phyloP scores from a whole-genome alignment of 2,329 filamentous ascomycete species.

The Volutella citrinella region DNA sequence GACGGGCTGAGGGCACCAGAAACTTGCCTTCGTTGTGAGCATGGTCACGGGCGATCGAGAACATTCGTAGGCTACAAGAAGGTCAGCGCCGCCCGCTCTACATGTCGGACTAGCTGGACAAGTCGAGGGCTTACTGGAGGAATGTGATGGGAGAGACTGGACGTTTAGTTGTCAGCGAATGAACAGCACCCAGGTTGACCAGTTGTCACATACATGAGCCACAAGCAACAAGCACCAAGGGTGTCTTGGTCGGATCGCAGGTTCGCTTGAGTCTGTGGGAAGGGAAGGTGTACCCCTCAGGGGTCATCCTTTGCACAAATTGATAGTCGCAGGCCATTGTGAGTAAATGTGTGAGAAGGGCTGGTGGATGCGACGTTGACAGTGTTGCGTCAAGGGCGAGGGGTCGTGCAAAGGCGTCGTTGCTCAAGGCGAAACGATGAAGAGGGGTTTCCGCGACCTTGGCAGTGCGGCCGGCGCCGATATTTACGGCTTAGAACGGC shows the following conservation, averaged over 20 bases:
- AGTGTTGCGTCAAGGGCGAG: no score
- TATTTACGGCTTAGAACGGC: not conserved
- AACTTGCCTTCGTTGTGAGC: slow-evolving; percentile 47
- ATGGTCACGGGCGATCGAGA: slow-evolving; percentile 82
- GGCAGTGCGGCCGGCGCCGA: slow-evolving; percentile 1
- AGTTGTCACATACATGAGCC: slow-evolving; percentile 48
- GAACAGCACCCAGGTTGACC: slow-evolving; percentile 4
- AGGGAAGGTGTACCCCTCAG: slow-evolving; percentile 56
- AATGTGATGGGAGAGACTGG: slow-evolving; percentile 68
- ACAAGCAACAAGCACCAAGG: slow-evolving; percentile 67
- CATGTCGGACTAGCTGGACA: no score
- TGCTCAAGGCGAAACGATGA: not conserved
- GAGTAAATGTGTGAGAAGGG: slow-evolving; percentile 9
- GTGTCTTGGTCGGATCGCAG: slow-evolving; percentile 53
- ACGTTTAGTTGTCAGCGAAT: slow-evolving; percentile 9
- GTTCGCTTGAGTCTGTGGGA: slow-evolving; percentile 54
- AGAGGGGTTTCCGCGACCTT: not conserved
- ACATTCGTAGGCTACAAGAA: slow-evolving; percentile 83
- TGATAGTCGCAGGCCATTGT: slow-evolving; percentile 30
- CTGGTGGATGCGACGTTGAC: slow-evolving; percentile 1
- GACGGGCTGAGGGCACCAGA: no score
- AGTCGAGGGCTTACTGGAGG: no score
- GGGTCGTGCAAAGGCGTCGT: no score
- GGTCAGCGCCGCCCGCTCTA: no score
- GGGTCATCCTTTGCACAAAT: slow-evolving; percentile 33